A percentile compares a stretch with the other conserved stretches of the same genome.
Conservation (phyloP, 352 stramenopile genomes). For the Pythium dissimile region DNA sequence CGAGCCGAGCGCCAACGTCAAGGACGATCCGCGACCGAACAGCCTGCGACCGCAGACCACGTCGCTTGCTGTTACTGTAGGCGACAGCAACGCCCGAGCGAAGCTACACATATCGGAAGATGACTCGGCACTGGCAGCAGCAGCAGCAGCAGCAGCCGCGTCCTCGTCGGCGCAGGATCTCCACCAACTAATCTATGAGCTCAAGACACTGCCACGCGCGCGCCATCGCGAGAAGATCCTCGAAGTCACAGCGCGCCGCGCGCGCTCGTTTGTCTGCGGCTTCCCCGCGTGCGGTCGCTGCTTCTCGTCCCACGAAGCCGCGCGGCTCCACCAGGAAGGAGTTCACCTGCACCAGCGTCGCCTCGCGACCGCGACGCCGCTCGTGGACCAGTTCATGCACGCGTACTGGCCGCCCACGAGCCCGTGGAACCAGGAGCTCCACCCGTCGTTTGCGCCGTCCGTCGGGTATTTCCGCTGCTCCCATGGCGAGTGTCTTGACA, state of each 20-base stretch:
- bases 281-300: slow-evolving; percentile 51
- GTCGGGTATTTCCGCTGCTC: slow-evolving; percentile 48
- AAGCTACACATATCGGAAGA: neutral
- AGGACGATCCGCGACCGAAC: neutral
- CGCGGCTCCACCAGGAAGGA: slow-evolving; percentile 41
- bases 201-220: slow-evolving; percentile 58
- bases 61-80: no score
- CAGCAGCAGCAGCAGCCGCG: neutral
- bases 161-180: slow-evolving; percentile 31
- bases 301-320: slow-evolving; percentile 58
- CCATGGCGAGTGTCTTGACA: slow-evolving; percentile 28
- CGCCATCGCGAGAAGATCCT: slow-evolving; percentile 42
- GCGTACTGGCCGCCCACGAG: slow-evolving; percentile 48
- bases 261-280: slow-evolving; percentile 49
- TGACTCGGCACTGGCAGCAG: neutral
- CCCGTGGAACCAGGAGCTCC: slow-evolving; percentile 39
- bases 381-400: slow-evolving; percentile 57
- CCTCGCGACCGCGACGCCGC: slow-evolving; percentile 32
- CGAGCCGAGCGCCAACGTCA: slow-evolving; percentile 20
- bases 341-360: slow-evolving; percentile 37
- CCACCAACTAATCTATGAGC: slow-evolving; percentile 57
- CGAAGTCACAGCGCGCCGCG: slow-evolving; percentile 36
- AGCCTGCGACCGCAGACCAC: neutral
- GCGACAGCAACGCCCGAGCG: no score
- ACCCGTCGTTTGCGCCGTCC: slow-evolving; percentile 14